Evolutionary conservation across 1,284 basidiomycete genomes (phyloP).

Genomic region (Leccinum subspadiceum): DNA sequence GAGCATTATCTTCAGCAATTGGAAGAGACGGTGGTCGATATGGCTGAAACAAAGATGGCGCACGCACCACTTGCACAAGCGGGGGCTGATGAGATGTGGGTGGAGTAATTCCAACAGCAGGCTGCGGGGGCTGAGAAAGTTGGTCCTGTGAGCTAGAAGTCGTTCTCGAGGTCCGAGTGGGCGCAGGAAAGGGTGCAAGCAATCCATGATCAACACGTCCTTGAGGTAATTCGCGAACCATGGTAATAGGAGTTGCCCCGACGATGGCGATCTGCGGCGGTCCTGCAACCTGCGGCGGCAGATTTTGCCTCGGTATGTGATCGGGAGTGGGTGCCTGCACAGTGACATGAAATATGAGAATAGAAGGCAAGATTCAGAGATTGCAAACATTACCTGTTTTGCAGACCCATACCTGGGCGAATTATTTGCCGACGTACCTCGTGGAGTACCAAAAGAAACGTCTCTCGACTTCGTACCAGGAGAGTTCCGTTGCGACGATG

Average conservation of each 20-base stretch:
- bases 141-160: constrained; percentile 25
- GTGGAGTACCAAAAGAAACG: constrained; percentile 20
- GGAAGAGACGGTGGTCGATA: constrained; percentile 26
- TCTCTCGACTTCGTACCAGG: constrained; percentile 19
- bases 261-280: constrained; percentile 34
- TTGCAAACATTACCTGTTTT: constrained; percentile 27
- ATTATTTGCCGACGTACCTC: constrained; percentile 19
- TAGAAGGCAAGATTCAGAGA: background rate
- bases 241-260: constrained; percentile 27
- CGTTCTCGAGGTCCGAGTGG: constrained; percentile 26
- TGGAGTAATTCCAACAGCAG: constrained; percentile 7
- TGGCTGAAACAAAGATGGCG: constrained; percentile 28
- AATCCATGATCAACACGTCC: constrained; percentile 23
- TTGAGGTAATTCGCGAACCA: constrained; percentile 23
- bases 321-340: constrained; percentile 25
- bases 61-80: constrained; percentile 9
- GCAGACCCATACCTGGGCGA: constrained; percentile 22
- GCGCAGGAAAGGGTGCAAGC: constrained; percentile 30
- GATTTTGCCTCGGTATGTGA: constrained; percentile 10
- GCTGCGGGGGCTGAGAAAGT: constrained; percentile 14
- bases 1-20: constrained; percentile 15
- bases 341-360: constrained; percentile 8
- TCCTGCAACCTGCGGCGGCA: constrained; percentile 13
- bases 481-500: constrained; percentile 29
- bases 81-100: constrained; percentile 20